Conservation (phyloP, 1,284 basidiomycete species). For the Sporisorium scitamineum region DNA sequence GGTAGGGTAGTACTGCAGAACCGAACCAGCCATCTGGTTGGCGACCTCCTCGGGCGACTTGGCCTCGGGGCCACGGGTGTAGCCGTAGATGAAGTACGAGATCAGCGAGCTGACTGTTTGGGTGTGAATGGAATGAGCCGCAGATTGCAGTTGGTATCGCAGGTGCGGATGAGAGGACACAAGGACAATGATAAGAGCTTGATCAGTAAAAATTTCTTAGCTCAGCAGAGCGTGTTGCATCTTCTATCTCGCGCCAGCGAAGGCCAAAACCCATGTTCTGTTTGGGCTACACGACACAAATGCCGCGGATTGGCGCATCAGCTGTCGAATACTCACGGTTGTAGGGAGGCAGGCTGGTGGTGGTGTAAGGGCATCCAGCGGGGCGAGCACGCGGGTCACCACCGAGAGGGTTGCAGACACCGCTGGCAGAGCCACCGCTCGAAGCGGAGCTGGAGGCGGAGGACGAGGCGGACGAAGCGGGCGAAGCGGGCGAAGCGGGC, state of each 20-base stretch:
- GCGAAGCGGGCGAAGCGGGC: conserved; percentile 30
- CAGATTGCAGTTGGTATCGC: too few species aligned
- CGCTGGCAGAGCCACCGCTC: conserved; percentile 22
- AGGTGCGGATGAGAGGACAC: not conserved
- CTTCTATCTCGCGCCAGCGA: too few species aligned
- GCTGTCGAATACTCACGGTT: conserved; percentile 41
- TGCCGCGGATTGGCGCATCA: not conserved
- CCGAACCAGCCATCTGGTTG: conserved; percentile 57
- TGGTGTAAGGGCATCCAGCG: conserved; percentile 53
- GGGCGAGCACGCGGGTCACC: conserved; percentile 37
- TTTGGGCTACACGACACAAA: too few species aligned
- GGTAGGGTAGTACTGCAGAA: conserved; percentile 65
- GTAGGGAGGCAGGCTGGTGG: conserved; percentile 57
- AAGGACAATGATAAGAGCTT: not conserved
- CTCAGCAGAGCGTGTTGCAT: not conserved
- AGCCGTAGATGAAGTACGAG: conserved; percentile 57
- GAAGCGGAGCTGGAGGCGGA: conserved; percentile 23
- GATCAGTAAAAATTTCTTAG: conserved; percentile 16
- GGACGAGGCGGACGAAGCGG: too few species aligned
- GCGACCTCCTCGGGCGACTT: conserved; percentile 55
- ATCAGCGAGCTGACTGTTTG: conserved; percentile 56
- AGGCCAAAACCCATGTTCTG: too few species aligned
- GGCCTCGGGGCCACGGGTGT: conserved; percentile 52
- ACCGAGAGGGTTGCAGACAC: conserved; percentile 54
- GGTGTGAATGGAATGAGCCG: not conserved